Evolutionary conservation across 768 basidiomycete genomes (phyloP).

Genomic region (Suillus hirtellus): DNA sequence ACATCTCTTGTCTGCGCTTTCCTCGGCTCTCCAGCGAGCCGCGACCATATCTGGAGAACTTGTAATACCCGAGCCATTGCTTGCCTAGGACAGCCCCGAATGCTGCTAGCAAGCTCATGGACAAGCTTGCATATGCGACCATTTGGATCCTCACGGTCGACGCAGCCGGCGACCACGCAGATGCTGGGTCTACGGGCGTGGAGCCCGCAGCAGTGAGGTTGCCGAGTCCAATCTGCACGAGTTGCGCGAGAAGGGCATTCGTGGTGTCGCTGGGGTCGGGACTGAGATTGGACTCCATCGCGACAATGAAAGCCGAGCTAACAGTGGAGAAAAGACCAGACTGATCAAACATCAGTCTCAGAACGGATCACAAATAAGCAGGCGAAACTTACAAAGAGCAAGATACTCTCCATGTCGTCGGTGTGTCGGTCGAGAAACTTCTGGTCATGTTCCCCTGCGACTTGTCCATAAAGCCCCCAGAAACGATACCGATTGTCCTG

Average conservation of each 20-base stretch:
- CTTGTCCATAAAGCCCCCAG: not conserved
- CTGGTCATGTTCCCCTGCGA: conserved; percentile 16
- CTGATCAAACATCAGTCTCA: conserved; percentile 1
- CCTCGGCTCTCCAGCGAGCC: conserved; percentile 7
- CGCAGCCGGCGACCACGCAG: not conserved
- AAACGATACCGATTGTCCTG: conserved; percentile 7
- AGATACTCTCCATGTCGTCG: conserved; percentile 17
- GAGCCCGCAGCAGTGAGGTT: conserved; percentile 4
- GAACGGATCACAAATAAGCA: not conserved
- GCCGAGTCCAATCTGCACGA: conserved; percentile 7
- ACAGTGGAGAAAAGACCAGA: conserved; percentile 18
- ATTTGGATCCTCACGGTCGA: no score
- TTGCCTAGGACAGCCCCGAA: conserved; percentile 17
- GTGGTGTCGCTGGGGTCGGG: conserved; percentile 16
- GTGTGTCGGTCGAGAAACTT: conserved; percentile 18
- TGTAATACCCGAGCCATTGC: conserved; percentile 16
- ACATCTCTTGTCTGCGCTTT: not conserved
- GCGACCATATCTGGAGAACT: not conserved
- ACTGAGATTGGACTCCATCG: conserved; percentile 10
- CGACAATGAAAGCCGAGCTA: conserved; percentile 13
- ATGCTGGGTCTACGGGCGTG: not conserved
- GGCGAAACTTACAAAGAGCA: conserved; percentile 20
- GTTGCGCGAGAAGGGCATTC: conserved; percentile 11
- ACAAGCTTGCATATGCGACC: no score
- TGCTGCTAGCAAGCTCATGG: no score